phyloP scores from a whole-genome alignment of 169 alveolate genomes.

The Eimeria brunetti region DNA sequence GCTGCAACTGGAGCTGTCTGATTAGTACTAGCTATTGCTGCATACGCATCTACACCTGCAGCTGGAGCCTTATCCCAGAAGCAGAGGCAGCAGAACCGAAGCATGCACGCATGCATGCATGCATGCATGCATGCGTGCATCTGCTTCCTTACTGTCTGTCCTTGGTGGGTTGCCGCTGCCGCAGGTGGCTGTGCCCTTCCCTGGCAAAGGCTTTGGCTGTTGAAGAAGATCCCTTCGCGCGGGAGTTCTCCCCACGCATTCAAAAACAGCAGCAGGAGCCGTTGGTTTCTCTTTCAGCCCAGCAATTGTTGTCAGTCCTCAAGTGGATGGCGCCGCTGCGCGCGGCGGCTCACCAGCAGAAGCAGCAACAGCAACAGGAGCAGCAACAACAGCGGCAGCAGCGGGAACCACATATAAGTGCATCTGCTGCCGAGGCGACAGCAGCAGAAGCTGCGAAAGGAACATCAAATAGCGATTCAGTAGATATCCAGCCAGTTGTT shows the following conservation, averaged over 20 bases:
- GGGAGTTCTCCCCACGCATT: constrained; percentile 3
- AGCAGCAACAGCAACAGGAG: neutral
- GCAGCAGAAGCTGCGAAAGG: neutral
- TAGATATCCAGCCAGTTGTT: neutral
- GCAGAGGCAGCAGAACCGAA: neutral
- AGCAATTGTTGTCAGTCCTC: constrained; percentile 24
- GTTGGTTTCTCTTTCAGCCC: neutral
- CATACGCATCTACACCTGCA: neutral
- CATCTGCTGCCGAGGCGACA: neutral
- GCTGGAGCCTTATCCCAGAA: neutral
- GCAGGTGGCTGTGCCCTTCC: constrained; percentile 43
- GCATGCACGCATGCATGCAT: neutral
- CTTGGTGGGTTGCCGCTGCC: neutral
- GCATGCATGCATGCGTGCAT: too few species aligned
- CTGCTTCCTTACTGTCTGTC: neutral
- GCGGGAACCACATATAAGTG: neutral
- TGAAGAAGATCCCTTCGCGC: constrained; percentile 12
- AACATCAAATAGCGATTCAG: neutral
- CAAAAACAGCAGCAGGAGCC: constrained; percentile 7
- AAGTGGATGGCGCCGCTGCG: constrained; percentile 24
- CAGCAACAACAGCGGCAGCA: neutral
- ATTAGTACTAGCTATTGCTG: neutral
- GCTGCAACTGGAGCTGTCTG: neutral
- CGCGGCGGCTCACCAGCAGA: constrained; percentile 11
- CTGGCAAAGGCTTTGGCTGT: neutral